Base-by-base conservation (phyloP, 768 basidiomycete genomes). In the Lyophyllum atratum region DNA sequence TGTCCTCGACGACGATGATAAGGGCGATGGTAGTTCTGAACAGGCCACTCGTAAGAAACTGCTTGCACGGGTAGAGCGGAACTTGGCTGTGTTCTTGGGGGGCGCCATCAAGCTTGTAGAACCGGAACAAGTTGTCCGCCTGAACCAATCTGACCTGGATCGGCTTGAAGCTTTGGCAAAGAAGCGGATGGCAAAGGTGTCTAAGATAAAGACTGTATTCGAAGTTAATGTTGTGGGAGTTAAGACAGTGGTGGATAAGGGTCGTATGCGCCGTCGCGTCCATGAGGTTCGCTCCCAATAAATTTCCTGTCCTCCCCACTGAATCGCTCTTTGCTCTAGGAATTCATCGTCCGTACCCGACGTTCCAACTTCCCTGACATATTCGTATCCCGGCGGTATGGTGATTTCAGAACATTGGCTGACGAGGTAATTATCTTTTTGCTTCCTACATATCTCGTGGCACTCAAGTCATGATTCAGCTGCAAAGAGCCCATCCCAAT, bases 181-280 rank as follows among this genome's bases (percentile, higher is more conserved):
- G 71, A 87, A 80, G 69, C 79, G 86, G 43, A 80, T 81, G 57
- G 82, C 79, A 47, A 78, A 76, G 55, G 72, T 77, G 53, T 62
- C 66, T 22, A 78, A 80, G 63, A 67, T 70, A 24, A 80, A 76
- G 63, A 82, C 83, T 44, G 76, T 78, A 1, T 98, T 98, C 63
- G 90, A 94, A 52, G 88, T 99, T 63, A 98, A 99, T 69, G 82
- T 99, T 44, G 83, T 98, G 43, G 86, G 91, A 40, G 91, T 99
- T 9, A 82, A 94, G 59, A 85, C 89, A 0, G 87, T 96, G 3
- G 73, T 85, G 4, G 90, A 92, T 70, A 95, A 87, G 73, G 91
- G 93, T 8, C 83, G 93, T 39, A 82, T 99, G 60, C 79, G 97
- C 56, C 93, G 85, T 69, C 85, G 88, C 63, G 83, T 79, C 12